Percentiles rank a stretch among this genome's conserved stretches.
Conservation (phyloP, 331 rosid species). For the Cydonia oblonga region DNA sequence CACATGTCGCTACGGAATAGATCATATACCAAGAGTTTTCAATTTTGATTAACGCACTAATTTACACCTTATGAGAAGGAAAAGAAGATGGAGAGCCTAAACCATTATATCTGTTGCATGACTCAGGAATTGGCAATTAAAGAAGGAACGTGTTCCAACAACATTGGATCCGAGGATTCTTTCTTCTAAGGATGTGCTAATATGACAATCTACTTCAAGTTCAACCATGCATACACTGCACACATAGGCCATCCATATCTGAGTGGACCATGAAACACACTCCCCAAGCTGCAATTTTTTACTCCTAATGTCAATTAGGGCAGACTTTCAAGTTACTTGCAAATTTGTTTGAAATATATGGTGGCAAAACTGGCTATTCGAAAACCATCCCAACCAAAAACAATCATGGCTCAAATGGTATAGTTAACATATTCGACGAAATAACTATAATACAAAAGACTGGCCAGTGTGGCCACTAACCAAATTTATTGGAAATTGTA, state of each 20-base stretch:
- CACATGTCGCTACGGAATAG: too few species aligned
- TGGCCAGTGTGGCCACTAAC: background rate
- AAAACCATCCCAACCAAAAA: too few species aligned
- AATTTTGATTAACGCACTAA: too few species aligned
- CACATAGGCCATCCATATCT: background rate
- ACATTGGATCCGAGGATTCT: background rate
- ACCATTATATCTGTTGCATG: background rate
- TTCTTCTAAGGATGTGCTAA: background rate
- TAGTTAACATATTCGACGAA: too few species aligned
- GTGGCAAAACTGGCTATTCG: too few species aligned
- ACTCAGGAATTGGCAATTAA: too few species aligned
- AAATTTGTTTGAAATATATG: background rate
- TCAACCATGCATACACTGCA: background rate
- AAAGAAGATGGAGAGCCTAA: too few species aligned
- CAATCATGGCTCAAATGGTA: too few species aligned
- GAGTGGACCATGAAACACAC: background rate
- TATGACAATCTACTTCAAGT: background rate
- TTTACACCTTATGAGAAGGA: too few species aligned
- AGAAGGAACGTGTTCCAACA: too few species aligned
- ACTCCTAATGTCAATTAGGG: background rate
- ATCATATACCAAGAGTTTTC: too few species aligned
- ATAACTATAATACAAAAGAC: too few species aligned
- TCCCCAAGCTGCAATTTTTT: background rate
- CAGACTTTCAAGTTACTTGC: background rate
- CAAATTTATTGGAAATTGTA: background rate